Evolutionary conservation across 257 asterid species (phyloP).

Genomic region (Buddleja alternifolia): DNA sequence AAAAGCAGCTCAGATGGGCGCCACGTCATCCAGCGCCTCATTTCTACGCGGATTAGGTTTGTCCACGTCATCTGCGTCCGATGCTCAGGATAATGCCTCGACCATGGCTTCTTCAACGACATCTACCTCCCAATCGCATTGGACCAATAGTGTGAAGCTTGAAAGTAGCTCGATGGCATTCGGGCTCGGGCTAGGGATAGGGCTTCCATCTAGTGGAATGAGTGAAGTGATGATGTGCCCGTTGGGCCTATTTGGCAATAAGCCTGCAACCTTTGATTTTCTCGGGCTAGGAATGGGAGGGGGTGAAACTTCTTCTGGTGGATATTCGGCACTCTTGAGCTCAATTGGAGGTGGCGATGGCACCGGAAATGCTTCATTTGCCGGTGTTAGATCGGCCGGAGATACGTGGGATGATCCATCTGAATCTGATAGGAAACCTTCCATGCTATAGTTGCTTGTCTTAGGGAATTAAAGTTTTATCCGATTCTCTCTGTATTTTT

Average conservation of each 20-base stretch:
- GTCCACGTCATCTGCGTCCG: conserved; percentile 29
- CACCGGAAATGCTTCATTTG: conserved; percentile 23
- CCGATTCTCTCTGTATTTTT: background rate
- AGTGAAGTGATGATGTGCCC: conserved; percentile 49
- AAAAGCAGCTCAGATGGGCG: conserved; percentile 73
- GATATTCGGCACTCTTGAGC: conserved; percentile 45
- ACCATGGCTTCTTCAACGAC: conserved; percentile 13
- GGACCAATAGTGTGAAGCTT: conserved; percentile 38
- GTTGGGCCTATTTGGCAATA: conserved; percentile 38
- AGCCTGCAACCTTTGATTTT: conserved; percentile 69
- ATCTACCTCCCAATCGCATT: conserved; percentile 20
- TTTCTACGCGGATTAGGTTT: conserved; percentile 63
- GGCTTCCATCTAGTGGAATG: conserved; percentile 36
- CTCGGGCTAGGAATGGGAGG: conserved; percentile 68
- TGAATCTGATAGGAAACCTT: conserved; percentile 55
- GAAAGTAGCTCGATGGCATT: conserved; percentile 38
- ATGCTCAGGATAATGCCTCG: conserved; percentile 25
- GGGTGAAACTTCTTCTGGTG: conserved; percentile 35
- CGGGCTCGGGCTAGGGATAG: conserved; percentile 46
- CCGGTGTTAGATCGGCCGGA: conserved; percentile 27
- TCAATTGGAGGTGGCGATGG: conserved; percentile 38
- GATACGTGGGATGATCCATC: conserved; percentile 49
- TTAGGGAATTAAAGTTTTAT: background rate
- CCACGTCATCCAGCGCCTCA: conserved; percentile 52
- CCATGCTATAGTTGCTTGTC: conserved; percentile 35